A percentile compares a stretch with the other conserved stretches of the same genome.
phyloP scores from a whole-genome alignment of 1,284 basidiomycete species.

The Irpex sp. region DNA sequence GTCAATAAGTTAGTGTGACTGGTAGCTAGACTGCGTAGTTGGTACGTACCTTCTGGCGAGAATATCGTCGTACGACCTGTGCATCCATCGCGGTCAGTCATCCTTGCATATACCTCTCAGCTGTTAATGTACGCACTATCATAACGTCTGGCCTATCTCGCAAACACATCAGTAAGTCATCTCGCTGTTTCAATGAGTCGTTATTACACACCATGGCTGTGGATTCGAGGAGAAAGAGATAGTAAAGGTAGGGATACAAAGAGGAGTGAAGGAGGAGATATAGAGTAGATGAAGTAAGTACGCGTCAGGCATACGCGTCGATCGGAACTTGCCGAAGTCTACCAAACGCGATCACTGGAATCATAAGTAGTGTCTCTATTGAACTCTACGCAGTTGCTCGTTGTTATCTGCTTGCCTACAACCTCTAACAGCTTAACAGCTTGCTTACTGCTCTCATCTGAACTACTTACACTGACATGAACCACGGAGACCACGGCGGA shows the following conservation, averaged over 20 bases:
- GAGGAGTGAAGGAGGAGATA: not conserved
- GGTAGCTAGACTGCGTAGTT: slow-evolving; percentile 6
- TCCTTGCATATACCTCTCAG: slow-evolving; percentile 1
- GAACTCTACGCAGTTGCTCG: not conserved
- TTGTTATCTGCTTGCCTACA: not conserved
- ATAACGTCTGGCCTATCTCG: slow-evolving; percentile 75
- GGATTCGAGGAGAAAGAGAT: no score
- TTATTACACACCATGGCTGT: slow-evolving; percentile 29
- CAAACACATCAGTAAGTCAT: not conserved
- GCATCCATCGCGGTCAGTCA: slow-evolving; percentile 12
- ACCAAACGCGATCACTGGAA: not conserved
- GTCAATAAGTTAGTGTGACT: not conserved
- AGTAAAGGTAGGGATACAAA: no score
- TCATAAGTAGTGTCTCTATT: slow-evolving; percentile 20
- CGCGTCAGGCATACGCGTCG: slow-evolving; percentile 29
- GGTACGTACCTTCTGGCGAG: slow-evolving; percentile 89
- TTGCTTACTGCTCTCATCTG: not conserved
- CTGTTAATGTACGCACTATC: slow-evolving; percentile 57
- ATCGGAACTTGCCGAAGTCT: slow-evolving; percentile 14
- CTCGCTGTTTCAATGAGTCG: not conserved
- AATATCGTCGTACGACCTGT: slow-evolving; percentile 93
- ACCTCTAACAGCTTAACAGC: no score
- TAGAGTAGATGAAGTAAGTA: slow-evolving; percentile 9
- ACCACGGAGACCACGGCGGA: slow-evolving; percentile 43
- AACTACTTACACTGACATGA: slow-evolving; percentile 21